Percentiles rank a stretch among this genome's conserved stretches.
Conservation (phyloP, 768 basidiomycete species). For the Podaxis carcinomalis region DNA sequence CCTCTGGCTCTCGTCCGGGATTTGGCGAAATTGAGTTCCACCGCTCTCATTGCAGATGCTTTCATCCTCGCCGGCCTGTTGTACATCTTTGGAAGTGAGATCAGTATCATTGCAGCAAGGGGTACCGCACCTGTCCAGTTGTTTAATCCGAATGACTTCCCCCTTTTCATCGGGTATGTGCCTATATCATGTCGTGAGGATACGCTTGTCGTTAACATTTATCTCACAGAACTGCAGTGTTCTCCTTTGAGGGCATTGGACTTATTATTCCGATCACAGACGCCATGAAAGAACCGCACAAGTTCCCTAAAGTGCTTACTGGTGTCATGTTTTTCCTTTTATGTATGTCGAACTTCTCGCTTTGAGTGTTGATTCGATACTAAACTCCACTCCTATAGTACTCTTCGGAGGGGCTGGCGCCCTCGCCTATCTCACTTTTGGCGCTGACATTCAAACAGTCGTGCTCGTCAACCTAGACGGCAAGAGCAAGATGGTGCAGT, state of each 20-base stretch:
- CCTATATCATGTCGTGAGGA: neutral
- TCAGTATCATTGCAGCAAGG: slow-evolving; percentile 54
- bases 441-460: slow-evolving; percentile 84
- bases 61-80: slow-evolving; percentile 89
- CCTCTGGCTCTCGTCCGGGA: slow-evolving; percentile 89
- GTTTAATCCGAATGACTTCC: slow-evolving; percentile 89
- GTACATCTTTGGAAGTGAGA: slow-evolving; percentile 88
- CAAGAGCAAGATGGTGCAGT: slow-evolving; percentile 81
- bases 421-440: slow-evolving; percentile 86
- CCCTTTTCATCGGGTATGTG: slow-evolving; percentile 84
- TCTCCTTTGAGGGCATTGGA: slow-evolving; percentile 97
- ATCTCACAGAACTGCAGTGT: slow-evolving; percentile 79
- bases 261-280: slow-evolving; percentile 96
- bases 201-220: slow-evolving; percentile 9
- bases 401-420: slow-evolving; percentile 87
- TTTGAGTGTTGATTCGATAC: neutral
- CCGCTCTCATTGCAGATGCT: slow-evolving; percentile 88
- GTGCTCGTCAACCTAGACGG: slow-evolving; percentile 91
- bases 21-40: slow-evolving; percentile 89
- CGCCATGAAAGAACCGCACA: slow-evolving; percentile 92
- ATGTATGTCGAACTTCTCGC: slow-evolving; percentile 33
- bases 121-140: slow-evolving; percentile 78
- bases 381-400: slow-evolving; percentile 32
- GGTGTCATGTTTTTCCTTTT: slow-evolving; percentile 89
- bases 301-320: slow-evolving; percentile 84